phyloP scores from a whole-genome alignment of 2,329 filamentous ascomycete species.

The Microdochium nivale region DNA sequence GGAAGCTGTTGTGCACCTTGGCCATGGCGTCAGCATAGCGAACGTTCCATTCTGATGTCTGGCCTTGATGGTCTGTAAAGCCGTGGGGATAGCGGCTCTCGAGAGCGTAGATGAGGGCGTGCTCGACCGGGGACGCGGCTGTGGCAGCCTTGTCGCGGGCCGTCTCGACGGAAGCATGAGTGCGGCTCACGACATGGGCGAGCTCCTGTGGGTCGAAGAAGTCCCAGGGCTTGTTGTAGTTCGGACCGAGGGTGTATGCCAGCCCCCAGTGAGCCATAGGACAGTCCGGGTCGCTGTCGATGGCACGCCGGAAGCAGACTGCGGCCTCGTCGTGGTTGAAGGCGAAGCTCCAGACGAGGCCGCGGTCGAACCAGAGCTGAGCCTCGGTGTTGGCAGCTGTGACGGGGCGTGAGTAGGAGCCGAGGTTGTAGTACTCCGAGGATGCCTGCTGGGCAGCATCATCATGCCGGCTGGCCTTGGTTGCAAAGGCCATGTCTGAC shows the following conservation, averaged over 20 bases:
- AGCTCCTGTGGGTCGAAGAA: constrained; percentile 58
- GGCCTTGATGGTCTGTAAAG: constrained; percentile 31
- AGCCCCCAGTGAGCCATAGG: constrained; percentile 63
- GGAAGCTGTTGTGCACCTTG: constrained; percentile 40
- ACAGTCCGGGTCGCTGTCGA: constrained; percentile 41
- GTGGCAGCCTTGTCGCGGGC: constrained; percentile 28
- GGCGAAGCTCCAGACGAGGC: constrained; percentile 63
- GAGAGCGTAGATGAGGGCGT: constrained; percentile 55
- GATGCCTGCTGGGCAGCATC: background rate
- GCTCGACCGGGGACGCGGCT: constrained; percentile 41
- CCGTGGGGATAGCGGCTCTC: constrained; percentile 50
- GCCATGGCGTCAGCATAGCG: constrained; percentile 56
- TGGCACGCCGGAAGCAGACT: constrained; percentile 54
- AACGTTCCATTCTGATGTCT: constrained; percentile 43
- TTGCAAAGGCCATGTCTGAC: too few relatives aligned
- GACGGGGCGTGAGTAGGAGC: constrained; percentile 45
- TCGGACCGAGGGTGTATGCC: constrained; percentile 64
- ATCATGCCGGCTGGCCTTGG: background rate
- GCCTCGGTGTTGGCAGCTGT: constrained; percentile 41
- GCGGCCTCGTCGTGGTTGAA: constrained; percentile 71
- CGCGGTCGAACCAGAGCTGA: constrained; percentile 63
- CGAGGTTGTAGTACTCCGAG: constrained; percentile 51
- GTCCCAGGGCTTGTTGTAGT: constrained; percentile 71
- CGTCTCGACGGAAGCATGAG: constrained; percentile 33
- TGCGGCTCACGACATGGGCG: constrained; percentile 35